Evolutionary conservation across 257 asterid genomes (phyloP), one percentile per base, ranked within the genome.

Genomic region (Petunia axillaris): DNA sequence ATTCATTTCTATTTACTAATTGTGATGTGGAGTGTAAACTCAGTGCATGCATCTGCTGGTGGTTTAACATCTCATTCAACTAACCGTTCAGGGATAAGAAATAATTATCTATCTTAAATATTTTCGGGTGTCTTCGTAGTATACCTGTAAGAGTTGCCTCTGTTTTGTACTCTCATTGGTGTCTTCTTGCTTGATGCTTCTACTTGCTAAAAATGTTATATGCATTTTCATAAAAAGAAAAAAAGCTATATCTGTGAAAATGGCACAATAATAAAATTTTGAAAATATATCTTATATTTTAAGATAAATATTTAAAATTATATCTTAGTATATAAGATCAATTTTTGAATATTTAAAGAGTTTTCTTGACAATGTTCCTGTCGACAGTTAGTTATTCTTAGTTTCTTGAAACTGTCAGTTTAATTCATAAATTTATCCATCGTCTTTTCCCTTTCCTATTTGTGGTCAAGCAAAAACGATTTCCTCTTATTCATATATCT

Each of bases 41-140:
- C 50, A 48, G 62, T 73, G 52, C 4, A 11, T 35, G 6, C 50
- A 71, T 48, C 77, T 71, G 41, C 44, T 71, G 46, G 62, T 11
- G 25, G 76, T 71, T 48, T 52, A 10, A 52, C 57, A 52, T 52
- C 36, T 48, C 40, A 71, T 60, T 71, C 77, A 71, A 48, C 62
- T 71, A 48, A 71, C 77, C 46, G 5, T 11, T 48, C 48, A 11
- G 36, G 58, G 77, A 71, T 71, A 46, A 70, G 77, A 25, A 70
- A 70, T 2, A 46, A 16, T 46, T 70, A 2, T 4, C 25, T 58
- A 46, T 70, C 77, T 59, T 70, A 46, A 70, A 46, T 46, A 70
- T 70, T 70, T 70, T 25, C 2, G 46, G 16, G 10, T 70, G 40
- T 25, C 2, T 70, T 46, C 14, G 25, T 46, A 46, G 59, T 38